Conservation (phyloP, 176 grass and related monocot species). For the Coix lacrymajobi region DNA sequence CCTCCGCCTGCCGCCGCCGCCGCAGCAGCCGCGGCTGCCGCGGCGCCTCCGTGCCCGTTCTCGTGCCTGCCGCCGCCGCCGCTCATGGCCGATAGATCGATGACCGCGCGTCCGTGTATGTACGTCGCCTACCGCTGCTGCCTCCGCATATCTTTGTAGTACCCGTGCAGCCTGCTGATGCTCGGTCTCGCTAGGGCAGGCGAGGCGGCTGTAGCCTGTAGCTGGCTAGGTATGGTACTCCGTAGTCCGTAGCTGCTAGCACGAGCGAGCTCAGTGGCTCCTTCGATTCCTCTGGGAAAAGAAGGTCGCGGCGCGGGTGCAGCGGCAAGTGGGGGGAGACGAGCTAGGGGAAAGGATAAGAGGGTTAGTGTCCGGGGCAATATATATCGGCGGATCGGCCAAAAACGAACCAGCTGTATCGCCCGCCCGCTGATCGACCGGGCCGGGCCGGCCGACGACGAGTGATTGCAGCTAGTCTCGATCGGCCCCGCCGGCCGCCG, state of each 20-base stretch:
- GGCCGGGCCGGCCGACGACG: not conserved
- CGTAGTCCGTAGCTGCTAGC: not conserved
- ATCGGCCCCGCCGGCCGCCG: not conserved
- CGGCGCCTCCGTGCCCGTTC: slow-evolving; percentile 20
- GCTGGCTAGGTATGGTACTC: not conserved
- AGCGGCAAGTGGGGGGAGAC: slow-evolving; percentile 42
- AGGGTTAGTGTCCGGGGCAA: slow-evolving; percentile 27
- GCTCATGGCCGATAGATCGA: slow-evolving; percentile 16
- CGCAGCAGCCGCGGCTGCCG: not conserved
- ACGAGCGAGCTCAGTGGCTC: slow-evolving; percentile 27
- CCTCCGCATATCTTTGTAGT: slow-evolving; percentile 15
- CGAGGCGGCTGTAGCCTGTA: not conserved
- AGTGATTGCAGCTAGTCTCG: not conserved
- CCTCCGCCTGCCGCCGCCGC: not conserved
- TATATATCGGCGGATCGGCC: slow-evolving; percentile 25
- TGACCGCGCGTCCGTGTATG: not conserved
- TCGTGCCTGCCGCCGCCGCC: slow-evolving; percentile 20
- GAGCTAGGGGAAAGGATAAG: slow-evolving; percentile 38
- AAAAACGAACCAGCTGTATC: not conserved
- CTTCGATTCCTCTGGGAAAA: slow-evolving; percentile 24
- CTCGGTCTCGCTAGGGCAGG: slow-evolving; percentile 1
- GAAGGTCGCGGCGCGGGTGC: not conserved
- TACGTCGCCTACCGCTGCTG: not conserved
- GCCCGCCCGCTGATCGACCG: too few species aligned
- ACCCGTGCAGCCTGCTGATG: not conserved